Percentiles rank a stretch among this genome's conserved stretches.
These are phyloP conservation scores for Scleromitrula shiraiana DNA, from an alignment of 2,329 filamentous ascomycete genomes.

Conservation along the genomic window DNA sequence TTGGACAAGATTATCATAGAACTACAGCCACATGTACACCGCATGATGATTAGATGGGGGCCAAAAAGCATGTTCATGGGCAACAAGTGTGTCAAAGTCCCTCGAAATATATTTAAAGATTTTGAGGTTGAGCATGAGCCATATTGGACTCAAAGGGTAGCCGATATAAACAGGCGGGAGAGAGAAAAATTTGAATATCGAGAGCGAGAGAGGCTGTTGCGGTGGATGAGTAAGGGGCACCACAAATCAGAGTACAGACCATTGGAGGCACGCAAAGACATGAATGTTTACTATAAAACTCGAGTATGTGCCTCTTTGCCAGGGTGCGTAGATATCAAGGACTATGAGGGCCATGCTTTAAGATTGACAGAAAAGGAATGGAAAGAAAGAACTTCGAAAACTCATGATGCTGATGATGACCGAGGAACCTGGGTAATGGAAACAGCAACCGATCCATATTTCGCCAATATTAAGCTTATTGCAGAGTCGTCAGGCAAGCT, in stretches of 20 bases:
- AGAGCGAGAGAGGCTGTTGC: too few relatives aligned
- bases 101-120: not conserved
- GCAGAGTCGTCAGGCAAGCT: not conserved
- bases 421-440: not conserved
- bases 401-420: not conserved
- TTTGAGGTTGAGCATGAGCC: not conserved
- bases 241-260: too few relatives aligned
- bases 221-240: too few relatives aligned
- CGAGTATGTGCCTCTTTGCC: not conserved
- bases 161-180: too few relatives aligned
- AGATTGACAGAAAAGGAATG: not conserved
- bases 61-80: not conserved
- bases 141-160: not conserved
- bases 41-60: not conserved
- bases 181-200: too few relatives aligned
- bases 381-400: too few relatives aligned
- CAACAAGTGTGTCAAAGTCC: not conserved
- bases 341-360: not conserved
- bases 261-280: too few relatives aligned
- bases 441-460: not conserved
- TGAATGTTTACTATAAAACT: conserved; percentile 3
- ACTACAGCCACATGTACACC: not conserved
- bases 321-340: not conserved
- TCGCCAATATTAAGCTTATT: not conserved
- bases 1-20: not conserved